Conservation (phyloP, 495 filamentous ascomycete genomes). For the Tuber magnatum region DNA sequence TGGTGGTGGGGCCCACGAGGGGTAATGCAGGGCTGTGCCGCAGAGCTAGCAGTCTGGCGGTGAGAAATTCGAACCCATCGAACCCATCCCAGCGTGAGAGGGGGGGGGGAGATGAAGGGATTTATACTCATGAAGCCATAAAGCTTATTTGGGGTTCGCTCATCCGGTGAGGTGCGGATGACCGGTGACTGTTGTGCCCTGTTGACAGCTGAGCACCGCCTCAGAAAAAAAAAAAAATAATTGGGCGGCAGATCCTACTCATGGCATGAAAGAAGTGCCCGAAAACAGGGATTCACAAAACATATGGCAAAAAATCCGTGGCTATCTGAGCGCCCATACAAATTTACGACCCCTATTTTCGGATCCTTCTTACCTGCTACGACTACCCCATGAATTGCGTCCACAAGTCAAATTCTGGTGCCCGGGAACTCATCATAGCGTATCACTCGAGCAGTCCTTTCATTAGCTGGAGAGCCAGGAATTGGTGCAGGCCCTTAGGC, state of each 20-base stretch:
- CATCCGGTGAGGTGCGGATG: not conserved
- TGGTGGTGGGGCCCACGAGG: not conserved
- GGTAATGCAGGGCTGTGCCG: not conserved
- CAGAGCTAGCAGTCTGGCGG: not conserved
- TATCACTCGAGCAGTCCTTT: constrained; percentile 1
- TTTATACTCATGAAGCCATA: not conserved
- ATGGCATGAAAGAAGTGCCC: not conserved
- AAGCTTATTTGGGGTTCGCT: constrained; percentile 1
- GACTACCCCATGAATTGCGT: not conserved
- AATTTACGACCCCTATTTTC: not conserved
- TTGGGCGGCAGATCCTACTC: not conserved
- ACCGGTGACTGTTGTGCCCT: not conserved
- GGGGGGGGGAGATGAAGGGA: not conserved
- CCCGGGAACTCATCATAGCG: constrained; percentile 1
- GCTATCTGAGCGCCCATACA: not conserved
- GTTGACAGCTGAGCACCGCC: not conserved
- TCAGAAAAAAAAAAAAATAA: not conserved
- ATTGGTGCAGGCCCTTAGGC: not conserved
- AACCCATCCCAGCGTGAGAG: not conserved
- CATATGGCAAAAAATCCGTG: constrained; percentile 4
- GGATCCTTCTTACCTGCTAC: not conserved
- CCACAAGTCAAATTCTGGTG: not conserved
- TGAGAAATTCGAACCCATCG: not conserved
- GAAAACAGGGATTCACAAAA: not conserved
- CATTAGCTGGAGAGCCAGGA: not conserved